Evolutionary conservation across 2,329 filamentous ascomycete genomes (phyloP), one percentile per base, ranked within the genome.

Genomic region (Fusarium xylarioides): DNA sequence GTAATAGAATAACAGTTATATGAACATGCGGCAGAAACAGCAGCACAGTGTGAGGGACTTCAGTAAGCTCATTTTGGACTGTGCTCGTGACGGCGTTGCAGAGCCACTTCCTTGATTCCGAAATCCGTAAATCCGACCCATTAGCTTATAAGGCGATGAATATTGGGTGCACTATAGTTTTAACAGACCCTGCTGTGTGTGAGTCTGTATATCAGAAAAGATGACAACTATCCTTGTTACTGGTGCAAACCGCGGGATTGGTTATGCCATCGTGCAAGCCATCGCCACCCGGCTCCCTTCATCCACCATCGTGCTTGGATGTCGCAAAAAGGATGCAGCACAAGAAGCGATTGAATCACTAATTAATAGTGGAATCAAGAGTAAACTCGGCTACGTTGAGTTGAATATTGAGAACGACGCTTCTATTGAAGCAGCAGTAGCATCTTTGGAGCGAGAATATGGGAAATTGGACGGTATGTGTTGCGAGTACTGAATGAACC

Each of bases 181-280:
- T 5, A 11, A 3, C 11, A 15, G 8, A 7, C 23, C 26, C 30
- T 18, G 5, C 4, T 23, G 15, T 21, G 2, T 9, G 1, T 18
- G 8, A 28, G 11, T 14, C 8, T 14, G 7, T 2, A 18, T 30
- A 18, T 15, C 9, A 23, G 26, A 32, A n/a, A 4, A 5, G 7
- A 63, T 65, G 65, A 2, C 19, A 6, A 61, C 11, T 11, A 56
- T 61, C 23, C 53, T 69, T 1, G 52, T 69, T 0, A 69, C 66
- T 6, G 66, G 65, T 5, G 58, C 58, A 26, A 69, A 69, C 18
- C 66, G 65, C 8, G 66, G 66, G 4, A 69, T 69, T 5, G 67
- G 67, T 0, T 65, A 50, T 26, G 52, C 67, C 11, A 69, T 70
- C 16, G 67, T 59, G 11, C 67, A 65, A 38, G 53, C 65, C 16